Conservation (phyloP, 352 stramenopile genomes). For the Nothophytophthora sp. region DNA sequence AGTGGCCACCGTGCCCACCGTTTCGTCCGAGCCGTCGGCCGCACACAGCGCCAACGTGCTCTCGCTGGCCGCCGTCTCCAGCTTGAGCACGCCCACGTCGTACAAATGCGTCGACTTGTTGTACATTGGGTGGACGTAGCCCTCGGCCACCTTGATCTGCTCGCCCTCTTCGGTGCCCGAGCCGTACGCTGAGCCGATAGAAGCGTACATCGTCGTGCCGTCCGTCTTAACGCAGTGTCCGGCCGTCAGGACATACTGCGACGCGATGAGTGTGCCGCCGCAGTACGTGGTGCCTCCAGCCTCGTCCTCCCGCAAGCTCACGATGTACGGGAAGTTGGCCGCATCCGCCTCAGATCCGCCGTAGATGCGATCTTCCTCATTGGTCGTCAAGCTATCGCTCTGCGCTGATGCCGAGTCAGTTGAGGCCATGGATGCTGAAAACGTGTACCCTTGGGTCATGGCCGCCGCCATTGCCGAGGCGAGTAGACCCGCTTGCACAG, state of each 20-base stretch:
- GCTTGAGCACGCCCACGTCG: slow-evolving; percentile 27
- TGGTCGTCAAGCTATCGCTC: slow-evolving; percentile 12
- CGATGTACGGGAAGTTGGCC: slow-evolving; percentile 45
- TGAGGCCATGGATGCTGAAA: slow-evolving; percentile 23
- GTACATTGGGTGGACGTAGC: slow-evolving; percentile 26
- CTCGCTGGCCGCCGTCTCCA: slow-evolving; percentile 17
- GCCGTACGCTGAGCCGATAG: slow-evolving; percentile 17
- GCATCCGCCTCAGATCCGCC: slow-evolving; percentile 49
- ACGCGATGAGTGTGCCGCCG: slow-evolving; percentile 54
- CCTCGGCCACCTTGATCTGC: slow-evolving; percentile 23
- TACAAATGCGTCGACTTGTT: slow-evolving; percentile 24
- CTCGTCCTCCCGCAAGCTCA: slow-evolving; percentile 42
- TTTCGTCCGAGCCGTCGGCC: slow-evolving; percentile 46
- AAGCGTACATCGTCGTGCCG: slow-evolving; percentile 32
- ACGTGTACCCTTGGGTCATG: slow-evolving; percentile 24
- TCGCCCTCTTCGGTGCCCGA: slow-evolving; percentile 11
- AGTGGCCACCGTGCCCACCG: slow-evolving; percentile 42
- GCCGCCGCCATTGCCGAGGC: slow-evolving; percentile 16
- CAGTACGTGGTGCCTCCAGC: slow-evolving; percentile 42
- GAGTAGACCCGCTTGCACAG: slow-evolving; percentile 16
- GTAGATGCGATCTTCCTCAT: slow-evolving; percentile 48
- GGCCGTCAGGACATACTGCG: slow-evolving; percentile 65
- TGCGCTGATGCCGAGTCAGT: slow-evolving; percentile 2
- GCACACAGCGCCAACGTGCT: slow-evolving; percentile 36
- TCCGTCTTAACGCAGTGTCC: slow-evolving; percentile 66